Percentiles rank a stretch among this genome's conserved stretches.
Conservation (phyloP, 176 grass and related monocot genomes). For the Rhynchospora tenuis region DNA sequence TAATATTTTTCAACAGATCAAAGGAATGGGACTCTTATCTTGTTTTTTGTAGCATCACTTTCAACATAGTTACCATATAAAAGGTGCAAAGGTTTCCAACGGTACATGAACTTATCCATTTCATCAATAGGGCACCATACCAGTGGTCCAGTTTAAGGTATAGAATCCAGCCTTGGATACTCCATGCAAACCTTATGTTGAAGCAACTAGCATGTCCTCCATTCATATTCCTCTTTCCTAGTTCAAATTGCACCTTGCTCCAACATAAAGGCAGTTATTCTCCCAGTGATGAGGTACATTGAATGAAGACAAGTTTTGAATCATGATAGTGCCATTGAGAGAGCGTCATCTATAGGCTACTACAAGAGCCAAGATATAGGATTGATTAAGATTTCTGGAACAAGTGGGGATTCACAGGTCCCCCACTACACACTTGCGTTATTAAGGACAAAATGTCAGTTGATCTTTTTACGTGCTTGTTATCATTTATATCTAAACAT, state of each 20-base stretch:
- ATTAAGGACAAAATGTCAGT: background rate
- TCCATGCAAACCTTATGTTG: background rate
- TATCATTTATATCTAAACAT: background rate
- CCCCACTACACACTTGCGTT: background rate
- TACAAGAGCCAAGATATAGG: background rate
- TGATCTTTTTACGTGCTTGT: background rate
- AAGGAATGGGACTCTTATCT: background rate
- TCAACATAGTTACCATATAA: background rate
- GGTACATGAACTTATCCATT: background rate
- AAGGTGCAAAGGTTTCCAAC: background rate
- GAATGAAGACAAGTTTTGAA: slow-evolving; percentile 13
- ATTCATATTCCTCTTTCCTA: slow-evolving; percentile 5
- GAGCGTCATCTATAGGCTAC: background rate
- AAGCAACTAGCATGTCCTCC: background rate
- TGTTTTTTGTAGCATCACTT: background rate
- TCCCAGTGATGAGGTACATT: slow-evolving; percentile 8
- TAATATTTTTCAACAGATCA: background rate
- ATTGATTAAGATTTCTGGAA: background rate
- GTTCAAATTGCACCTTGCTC: background rate
- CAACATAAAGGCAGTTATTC: background rate
- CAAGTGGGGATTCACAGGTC: background rate
- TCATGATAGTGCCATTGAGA: background rate
- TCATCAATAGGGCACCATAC: background rate
- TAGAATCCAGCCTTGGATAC: background rate
- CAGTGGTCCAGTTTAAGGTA: slow-evolving; percentile 6